phyloP scores from a whole-genome alignment of 345 rosid species.

The Gossypium herbaceum region DNA sequence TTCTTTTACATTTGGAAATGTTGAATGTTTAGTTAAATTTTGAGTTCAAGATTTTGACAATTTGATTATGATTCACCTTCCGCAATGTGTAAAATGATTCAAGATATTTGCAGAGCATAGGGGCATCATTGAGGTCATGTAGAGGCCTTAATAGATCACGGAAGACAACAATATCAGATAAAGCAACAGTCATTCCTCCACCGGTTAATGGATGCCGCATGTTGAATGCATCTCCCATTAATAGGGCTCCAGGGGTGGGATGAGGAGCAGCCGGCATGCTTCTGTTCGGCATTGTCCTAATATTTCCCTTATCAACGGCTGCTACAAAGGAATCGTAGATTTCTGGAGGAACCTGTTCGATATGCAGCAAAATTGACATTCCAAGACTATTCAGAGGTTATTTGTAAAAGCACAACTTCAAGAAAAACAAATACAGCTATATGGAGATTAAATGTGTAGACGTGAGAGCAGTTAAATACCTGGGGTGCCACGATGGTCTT shows the following conservation, averaged over 20 bases:
- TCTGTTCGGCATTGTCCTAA: slow-evolving; percentile 46
- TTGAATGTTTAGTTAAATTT: neutral
- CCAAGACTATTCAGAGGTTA: neutral
- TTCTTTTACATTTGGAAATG: too few species aligned
- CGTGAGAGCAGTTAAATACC: slow-evolving; percentile 23
- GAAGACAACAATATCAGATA: slow-evolving; percentile 44
- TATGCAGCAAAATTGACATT: neutral
- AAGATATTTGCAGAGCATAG: slow-evolving; percentile 44
- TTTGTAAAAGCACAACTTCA: neutral
- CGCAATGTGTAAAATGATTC: slow-evolving; percentile 38
- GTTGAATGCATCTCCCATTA: slow-evolving; percentile 51
- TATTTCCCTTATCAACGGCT: slow-evolving; percentile 40
- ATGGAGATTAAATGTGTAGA: neutral
- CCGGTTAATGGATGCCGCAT: slow-evolving; percentile 52
- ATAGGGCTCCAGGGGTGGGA: slow-evolving; percentile 43
- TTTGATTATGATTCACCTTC: neutral
- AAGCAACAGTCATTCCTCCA: slow-evolving; percentile 48
- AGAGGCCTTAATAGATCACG: slow-evolving; percentile 41
- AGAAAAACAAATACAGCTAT: neutral
- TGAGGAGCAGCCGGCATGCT: slow-evolving; percentile 49
- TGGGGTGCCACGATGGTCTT: slow-evolving; percentile 45
- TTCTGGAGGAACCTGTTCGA: slow-evolving; percentile 38
- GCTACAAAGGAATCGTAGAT: slow-evolving; percentile 38
- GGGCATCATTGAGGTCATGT: slow-evolving; percentile 34
- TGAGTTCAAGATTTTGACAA: neutral